Conservation (phyloP, 2,329 filamentous ascomycete genomes). For the Penicillium sp. region DNA sequence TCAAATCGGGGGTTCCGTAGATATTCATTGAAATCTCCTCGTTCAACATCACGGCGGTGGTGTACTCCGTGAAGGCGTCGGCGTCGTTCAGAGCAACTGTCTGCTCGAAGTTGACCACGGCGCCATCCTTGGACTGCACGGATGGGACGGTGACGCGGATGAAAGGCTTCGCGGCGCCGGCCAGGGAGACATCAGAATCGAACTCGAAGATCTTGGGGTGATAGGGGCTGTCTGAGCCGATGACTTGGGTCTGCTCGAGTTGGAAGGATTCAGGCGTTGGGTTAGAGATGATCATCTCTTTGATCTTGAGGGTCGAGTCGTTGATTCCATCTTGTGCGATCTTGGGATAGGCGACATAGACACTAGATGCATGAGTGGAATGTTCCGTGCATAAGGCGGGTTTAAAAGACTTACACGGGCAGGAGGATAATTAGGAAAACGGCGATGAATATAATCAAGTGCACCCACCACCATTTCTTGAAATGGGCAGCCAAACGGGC, state of each 20-base stretch:
- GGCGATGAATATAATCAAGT: slow-evolving; percentile 52
- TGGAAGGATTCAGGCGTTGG: slow-evolving; percentile 51
- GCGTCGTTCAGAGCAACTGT: slow-evolving; percentile 43
- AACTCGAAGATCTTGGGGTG: slow-evolving; percentile 57
- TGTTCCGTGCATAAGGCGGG: not conserved
- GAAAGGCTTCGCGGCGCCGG: slow-evolving; percentile 43
- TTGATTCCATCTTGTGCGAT: slow-evolving; percentile 57
- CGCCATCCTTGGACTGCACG: slow-evolving; percentile 45
- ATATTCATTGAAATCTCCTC: slow-evolving; percentile 52
- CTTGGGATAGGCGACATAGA: slow-evolving; percentile 59
- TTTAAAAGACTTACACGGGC: slow-evolving; percentile 51
- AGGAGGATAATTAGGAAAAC: slow-evolving; percentile 54
- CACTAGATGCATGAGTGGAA: slow-evolving; percentile 34
- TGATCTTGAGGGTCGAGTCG: slow-evolving; percentile 51
- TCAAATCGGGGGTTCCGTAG: slow-evolving; percentile 52
- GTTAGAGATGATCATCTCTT: slow-evolving; percentile 50
- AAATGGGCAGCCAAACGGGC: slow-evolving; percentile 32
- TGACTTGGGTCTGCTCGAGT: slow-evolving; percentile 49
- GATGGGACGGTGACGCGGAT: slow-evolving; percentile 47
- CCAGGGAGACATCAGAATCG: slow-evolving; percentile 51
- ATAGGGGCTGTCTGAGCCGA: slow-evolving; percentile 50
- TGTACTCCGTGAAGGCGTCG: slow-evolving; percentile 51
- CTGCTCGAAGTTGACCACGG: slow-evolving; percentile 45
- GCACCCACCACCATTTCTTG: slow-evolving; percentile 55
- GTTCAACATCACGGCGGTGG: slow-evolving; percentile 48